Evolutionary conservation across 169 alveolate genomes (phyloP), one percentile per base, ranked within the genome.

Genomic region (Plasmodium falciparum): DNA sequence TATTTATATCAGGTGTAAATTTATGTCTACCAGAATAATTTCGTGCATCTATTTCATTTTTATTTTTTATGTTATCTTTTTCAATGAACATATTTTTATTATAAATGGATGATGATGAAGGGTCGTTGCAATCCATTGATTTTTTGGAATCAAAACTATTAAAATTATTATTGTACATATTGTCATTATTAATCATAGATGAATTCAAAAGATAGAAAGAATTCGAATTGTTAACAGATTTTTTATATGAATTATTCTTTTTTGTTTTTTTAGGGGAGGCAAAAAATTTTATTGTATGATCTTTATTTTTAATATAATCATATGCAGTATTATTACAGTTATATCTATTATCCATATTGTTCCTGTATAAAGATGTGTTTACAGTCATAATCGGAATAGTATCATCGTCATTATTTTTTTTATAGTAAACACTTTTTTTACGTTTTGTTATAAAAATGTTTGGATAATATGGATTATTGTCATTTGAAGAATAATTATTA

Each of bases 231-330:
- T 83, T 83, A 33, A 86, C 50, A 9, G 92, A 86, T 45, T 73
- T 86, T 86, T 73, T 86, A 49, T 29, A 12, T 2, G 92, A 86
- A 61, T 86, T 62, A 12, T 70, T 80, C 33, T 73, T 86, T 71
- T 67, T 86, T 47, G 43, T 59, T 86, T 70, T 73, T 73, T 86
- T 86, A 17, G 92, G 92, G 33, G 92, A 86, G 52, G 92, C 86
- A 72, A 86, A 72, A 70, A 86, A 86, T 63, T 86, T 86, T 61
- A 86, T 71, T 26, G 92, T 86, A 26, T 86, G 71, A 15, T 86
- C 92, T 67, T 86, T 86, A 50, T 86, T 70, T 73, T 86, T 86
- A 62, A 86, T 86, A 54, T 71, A 86, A 86, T 86, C 92, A 56
- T 45, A 59, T 86, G 92, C 88, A 0, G 92, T 86, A 29, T 86